Evolutionary conservation across 176 grass and related monocot genomes (phyloP), one percentile per base, ranked within the genome.

Genomic region (Melocanna baccifera): DNA sequence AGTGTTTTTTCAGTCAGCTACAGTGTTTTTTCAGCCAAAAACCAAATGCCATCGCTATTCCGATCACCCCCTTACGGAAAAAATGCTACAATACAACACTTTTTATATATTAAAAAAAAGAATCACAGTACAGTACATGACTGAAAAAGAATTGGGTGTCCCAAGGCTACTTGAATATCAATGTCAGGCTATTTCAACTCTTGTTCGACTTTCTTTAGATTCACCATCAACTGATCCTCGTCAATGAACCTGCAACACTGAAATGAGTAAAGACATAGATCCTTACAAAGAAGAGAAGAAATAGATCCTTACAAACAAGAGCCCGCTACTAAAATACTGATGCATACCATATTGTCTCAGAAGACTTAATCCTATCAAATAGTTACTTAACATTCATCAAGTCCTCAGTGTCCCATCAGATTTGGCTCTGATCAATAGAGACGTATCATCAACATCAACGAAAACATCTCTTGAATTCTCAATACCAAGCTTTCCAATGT

Each of bases 341-440:
- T 25, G 78, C 69, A 22, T 75, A 98, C 93, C 96, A 98, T 91
- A 98, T 92, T 42, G 93, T 95, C 80, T 98, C 96, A 1, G 96
- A 95, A 86, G 96, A 84, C 67, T 95, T 98, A 57, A 98, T 86
- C 73, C 77, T 94, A 50, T 98, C 93, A 69, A 95, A 98, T 7
- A 98, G 53, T 34, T 67, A 75, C 67, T 86, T 84, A 28, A 87
- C 73, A 34, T 98, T 90, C 83, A 93, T 89, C 72, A 95, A 91
- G 93, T 95, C 70, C 55, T 86, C 26, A 94, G 85, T 65, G 91
- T 93, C 25, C 93, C 96, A 25, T 90, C 79, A 57, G 87, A 89
- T 87, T 98, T 98, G 30, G 84, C 96, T 84, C 96, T 91, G 65
- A 98, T 88, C 66, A 98, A 58, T 29, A 95, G 71, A 9, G 96